Evolutionary conservation across 73 alveolate genomes (phyloP), one percentile per base, ranked within the genome.

Genomic region (Paramecium octaurelia): DNA sequence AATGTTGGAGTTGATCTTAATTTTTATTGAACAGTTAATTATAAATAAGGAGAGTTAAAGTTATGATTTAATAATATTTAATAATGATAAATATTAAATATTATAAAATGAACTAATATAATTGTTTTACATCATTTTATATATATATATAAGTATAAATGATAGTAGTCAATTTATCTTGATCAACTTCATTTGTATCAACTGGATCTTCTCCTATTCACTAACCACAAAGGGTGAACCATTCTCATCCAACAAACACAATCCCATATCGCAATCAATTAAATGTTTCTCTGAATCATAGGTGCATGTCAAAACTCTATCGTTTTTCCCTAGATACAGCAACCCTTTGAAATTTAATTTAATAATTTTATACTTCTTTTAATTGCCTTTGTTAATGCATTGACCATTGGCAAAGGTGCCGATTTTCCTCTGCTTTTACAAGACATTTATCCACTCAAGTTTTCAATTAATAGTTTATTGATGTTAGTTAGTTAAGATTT

Each of bases 1-100:
- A 95, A 95, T 27, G 91, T 58, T 50, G 97, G 98, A n/a, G 96
- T 96, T 24, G 98, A 96, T 83, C 76, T 92, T 23, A 86, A 89
- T 86, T 96, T 27, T 92, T 96, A 96, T 73, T 73, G 87, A 73
- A n/a, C 5, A 11, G 40, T 40, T 18, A 36, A 73, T 31, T 14
- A 68, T 14, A 68, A n/a, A 42, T 48, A n/a, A 48, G 2, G 8
- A 48, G 60, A 60, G 44, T 48, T 48, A 54, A 54, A 16, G 31
- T 16, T 54, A 54, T 54, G 7, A 54, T 18, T 54, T 54, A 54
- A 54, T 54, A 54, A 54, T 54, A 54, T 7, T 54, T 54, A 54
- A 54, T 48, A 14, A 48, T 11, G 27, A 48, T 48, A 48, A 48
- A 48, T 48, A 48, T 16, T 48, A 12, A 48, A 16, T 48, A 16